phyloP scores from a whole-genome alignment of 2,329 filamentous ascomycete genomes.

The Colletotrichum incanum region DNA sequence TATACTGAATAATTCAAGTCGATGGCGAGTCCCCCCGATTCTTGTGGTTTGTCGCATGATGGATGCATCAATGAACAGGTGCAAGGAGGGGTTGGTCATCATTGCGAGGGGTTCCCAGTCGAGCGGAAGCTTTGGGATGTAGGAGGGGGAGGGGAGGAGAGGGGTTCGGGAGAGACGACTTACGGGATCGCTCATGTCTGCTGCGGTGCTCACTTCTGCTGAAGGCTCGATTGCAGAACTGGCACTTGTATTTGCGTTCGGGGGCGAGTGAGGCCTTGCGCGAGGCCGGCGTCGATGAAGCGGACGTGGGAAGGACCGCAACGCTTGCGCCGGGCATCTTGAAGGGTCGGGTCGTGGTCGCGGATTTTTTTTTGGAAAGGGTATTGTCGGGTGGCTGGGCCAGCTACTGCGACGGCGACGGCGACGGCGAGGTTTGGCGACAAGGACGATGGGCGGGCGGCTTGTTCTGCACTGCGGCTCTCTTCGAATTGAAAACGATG shows the following conservation, averaged over 20 bases:
- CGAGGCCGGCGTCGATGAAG: slow-evolving; percentile 78
- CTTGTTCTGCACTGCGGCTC: slow-evolving; percentile 51
- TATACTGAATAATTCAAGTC: not conserved
- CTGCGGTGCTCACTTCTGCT: slow-evolving; percentile 97
- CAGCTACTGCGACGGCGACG: slow-evolving; percentile 44
- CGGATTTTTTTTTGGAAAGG: slow-evolving; percentile 45
- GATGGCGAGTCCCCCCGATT: not conserved
- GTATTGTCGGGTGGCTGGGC: slow-evolving; percentile 41
- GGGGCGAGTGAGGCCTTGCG: slow-evolving; percentile 84
- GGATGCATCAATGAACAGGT: slow-evolving; percentile 2
- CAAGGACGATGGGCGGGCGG: slow-evolving; percentile 48
- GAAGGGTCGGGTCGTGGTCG: slow-evolving; percentile 55
- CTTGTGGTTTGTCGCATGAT: not conserved
- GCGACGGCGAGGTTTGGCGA: slow-evolving; percentile 46
- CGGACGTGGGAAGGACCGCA: slow-evolving; percentile 74
- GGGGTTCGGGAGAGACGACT: slow-evolving; percentile 61
- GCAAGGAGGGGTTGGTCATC: slow-evolving; percentile 25
- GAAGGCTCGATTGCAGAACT: slow-evolving; percentile 98
- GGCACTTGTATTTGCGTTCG: slow-evolving; percentile 99
- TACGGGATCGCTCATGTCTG: slow-evolving; percentile 98
- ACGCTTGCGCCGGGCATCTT: slow-evolving; percentile 81
- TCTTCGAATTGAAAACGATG: slow-evolving; percentile 64
- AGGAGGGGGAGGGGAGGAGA: slow-evolving; percentile 34
- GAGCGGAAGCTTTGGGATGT: slow-evolving; percentile 27
- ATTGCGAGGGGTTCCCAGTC: slow-evolving; percentile 30